These are phyloP conservation scores for Bacidia rubella DNA, from an alignment of 495 filamentous ascomycete species.

Conservation along the genomic window DNA sequence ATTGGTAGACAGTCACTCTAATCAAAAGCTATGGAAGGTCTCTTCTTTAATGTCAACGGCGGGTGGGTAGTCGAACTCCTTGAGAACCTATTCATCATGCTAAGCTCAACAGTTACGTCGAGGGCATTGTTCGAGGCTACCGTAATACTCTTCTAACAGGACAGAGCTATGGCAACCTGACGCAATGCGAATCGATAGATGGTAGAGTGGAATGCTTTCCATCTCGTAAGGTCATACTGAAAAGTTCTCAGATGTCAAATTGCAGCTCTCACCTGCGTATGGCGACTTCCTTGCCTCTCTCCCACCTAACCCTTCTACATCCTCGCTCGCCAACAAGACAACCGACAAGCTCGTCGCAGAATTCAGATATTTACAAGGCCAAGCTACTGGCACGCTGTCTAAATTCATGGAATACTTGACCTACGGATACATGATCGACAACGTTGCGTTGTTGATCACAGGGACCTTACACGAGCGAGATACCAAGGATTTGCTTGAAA, in stretches of 20 bases:
- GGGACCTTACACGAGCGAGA: conserved; percentile 96
- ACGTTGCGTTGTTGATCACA: conserved; percentile 95
- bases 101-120: conserved; percentile 59
- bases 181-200: conserved; percentile 97
- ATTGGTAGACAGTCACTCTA: conserved; percentile 2
- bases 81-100: not conserved
- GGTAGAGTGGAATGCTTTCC: conserved; percentile 38
- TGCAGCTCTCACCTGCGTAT: conserved; percentile 91
- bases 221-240: conserved; percentile 1
- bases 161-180: conserved; percentile 90
- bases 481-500: conserved; percentile 85
- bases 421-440: conserved; percentile 99
- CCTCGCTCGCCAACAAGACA: conserved; percentile 81
- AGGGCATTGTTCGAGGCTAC: conserved; percentile 94
- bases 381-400: conserved; percentile 76
- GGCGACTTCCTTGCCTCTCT: conserved; percentile 93
- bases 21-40: conserved; percentile 63
- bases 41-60: conserved; percentile 91
- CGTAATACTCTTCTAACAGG: conserved; percentile 82
- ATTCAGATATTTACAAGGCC: conserved; percentile 88
- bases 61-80: conserved; percentile 43
- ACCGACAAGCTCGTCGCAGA: conserved; percentile 97
- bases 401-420: conserved; percentile 96
- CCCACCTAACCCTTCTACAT: conserved; percentile 93
- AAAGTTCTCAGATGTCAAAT: conserved; percentile 65